These are phyloP conservation scores for Debaryomyces tyrocola DNA, from an alignment of 805 yeast species.

Conservation along the genomic window DNA sequence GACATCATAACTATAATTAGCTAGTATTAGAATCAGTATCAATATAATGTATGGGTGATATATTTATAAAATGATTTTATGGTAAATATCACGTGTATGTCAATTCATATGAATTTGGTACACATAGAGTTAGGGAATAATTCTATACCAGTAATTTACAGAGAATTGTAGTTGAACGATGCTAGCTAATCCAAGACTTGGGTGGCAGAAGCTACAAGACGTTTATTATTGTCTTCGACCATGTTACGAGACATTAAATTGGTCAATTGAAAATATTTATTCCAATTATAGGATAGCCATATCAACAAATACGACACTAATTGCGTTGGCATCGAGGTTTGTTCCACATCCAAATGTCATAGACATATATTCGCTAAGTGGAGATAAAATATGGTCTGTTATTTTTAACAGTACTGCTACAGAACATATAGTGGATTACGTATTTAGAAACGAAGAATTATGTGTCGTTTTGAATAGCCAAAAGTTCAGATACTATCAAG, in stretches of 20 bases:
- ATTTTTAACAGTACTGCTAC: slow-evolving; percentile 43
- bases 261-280: slow-evolving; percentile 44
- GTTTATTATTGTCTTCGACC: slow-evolving; percentile 64
- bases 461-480: slow-evolving; percentile 56
- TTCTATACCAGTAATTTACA: no score
- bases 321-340: slow-evolving; percentile 49
- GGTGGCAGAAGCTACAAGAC: slow-evolving; percentile 79
- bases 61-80: no score
- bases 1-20: background rate
- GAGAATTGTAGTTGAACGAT: slow-evolving; percentile 4
- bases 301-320: slow-evolving; percentile 53
- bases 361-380: slow-evolving; percentile 36
- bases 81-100: no score
- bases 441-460: slow-evolving; percentile 53
- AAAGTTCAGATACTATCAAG: slow-evolving; percentile 56
- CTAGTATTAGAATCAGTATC: background rate
- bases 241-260: slow-evolving; percentile 52
- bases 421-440: slow-evolving; percentile 54
- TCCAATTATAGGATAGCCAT: slow-evolving; percentile 46
- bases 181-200: slow-evolving; percentile 44
- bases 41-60: no score
- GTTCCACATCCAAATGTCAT: slow-evolving; percentile 36
- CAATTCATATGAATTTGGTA: no score
- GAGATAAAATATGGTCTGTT: slow-evolving; percentile 33
- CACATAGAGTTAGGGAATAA: no score